A percentile compares a stretch with the other conserved stretches of the same genome.
These are phyloP conservation scores for Epichloe hybrida DNA, from an alignment of 2,329 filamentous ascomycete genomes.

Conservation along the genomic window DNA sequence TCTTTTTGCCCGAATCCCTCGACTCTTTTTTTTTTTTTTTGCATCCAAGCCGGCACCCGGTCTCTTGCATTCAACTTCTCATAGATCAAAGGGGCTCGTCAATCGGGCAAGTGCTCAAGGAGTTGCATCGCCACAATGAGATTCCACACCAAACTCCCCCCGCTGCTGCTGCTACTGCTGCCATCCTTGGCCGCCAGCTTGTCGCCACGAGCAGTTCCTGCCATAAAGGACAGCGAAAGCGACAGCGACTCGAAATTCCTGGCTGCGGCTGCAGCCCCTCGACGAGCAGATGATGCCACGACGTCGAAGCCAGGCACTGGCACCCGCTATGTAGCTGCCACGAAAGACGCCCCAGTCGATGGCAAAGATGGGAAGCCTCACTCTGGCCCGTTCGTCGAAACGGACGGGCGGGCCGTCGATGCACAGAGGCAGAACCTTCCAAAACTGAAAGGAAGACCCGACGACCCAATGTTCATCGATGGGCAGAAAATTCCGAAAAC, in stretches of 20 bases:
- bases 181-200: conserved; percentile 38
- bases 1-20: not conserved
- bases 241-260: conserved; percentile 9
- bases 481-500: conserved; percentile 48
- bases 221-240: conserved; percentile 9
- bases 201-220: conserved; percentile 16
- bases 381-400: conserved; percentile 65
- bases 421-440: conserved; percentile 27
- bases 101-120: not conserved
- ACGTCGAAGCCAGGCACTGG: conserved; percentile 17
- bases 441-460: conserved; percentile 34
- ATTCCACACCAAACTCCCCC: conserved; percentile 38
- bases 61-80: not conserved
- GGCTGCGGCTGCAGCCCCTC: conserved; percentile 9
- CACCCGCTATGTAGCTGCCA: conserved; percentile 25
- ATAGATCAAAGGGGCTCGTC: not conserved
- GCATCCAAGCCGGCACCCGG: not conserved
- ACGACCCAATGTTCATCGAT: conserved; percentile 39
- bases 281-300: conserved; percentile 14
- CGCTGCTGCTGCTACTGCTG: conserved; percentile 47
- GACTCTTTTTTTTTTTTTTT: not conserved
- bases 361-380: conserved; percentile 91
- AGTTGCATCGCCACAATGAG: conserved; percentile 35
- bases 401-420: conserved; percentile 22
- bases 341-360: conserved; percentile 77